Conservation (phyloP, 306 rosid species). For the Pyrus pyrifolia region DNA sequence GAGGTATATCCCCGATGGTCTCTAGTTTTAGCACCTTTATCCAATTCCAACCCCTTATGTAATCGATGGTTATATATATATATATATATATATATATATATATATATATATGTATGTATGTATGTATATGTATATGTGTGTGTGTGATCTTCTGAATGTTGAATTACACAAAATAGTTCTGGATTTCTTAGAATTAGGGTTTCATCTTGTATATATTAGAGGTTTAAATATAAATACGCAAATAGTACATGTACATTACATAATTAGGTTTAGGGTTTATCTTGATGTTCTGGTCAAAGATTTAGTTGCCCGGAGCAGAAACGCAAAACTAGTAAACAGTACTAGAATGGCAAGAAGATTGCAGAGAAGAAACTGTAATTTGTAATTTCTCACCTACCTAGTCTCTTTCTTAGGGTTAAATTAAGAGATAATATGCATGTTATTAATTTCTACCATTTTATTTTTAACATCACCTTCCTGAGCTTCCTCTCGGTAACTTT, state of each 20-base stretch:
- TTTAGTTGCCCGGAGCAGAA: not conserved
- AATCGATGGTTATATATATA: too few species aligned
- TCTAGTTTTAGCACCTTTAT: slow-evolving; percentile 18
- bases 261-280: slow-evolving; percentile 2
- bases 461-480: too few species aligned
- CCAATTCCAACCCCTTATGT: too few species aligned
- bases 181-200: not conserved
- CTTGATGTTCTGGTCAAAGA: not conserved
- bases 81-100: too few species aligned
- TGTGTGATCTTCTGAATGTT: not conserved
- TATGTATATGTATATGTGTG: too few species aligned
- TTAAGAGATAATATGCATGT: too few species aligned
- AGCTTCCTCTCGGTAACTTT: too few species aligned
- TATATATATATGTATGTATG: too few species aligned
- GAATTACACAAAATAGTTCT: not conserved
- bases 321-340: too few species aligned
- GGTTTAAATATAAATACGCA: not conserved
- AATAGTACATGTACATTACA: not conserved
- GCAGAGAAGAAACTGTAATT: not conserved
- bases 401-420: too few species aligned
- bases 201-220: not conserved
- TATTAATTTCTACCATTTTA: too few species aligned
- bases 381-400: not conserved
- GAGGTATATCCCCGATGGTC: slow-evolving; percentile 4
- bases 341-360: not conserved